phyloP scores from a whole-genome alignment of 2,329 filamentous ascomycete species.

The Aspergillus latus region DNA sequence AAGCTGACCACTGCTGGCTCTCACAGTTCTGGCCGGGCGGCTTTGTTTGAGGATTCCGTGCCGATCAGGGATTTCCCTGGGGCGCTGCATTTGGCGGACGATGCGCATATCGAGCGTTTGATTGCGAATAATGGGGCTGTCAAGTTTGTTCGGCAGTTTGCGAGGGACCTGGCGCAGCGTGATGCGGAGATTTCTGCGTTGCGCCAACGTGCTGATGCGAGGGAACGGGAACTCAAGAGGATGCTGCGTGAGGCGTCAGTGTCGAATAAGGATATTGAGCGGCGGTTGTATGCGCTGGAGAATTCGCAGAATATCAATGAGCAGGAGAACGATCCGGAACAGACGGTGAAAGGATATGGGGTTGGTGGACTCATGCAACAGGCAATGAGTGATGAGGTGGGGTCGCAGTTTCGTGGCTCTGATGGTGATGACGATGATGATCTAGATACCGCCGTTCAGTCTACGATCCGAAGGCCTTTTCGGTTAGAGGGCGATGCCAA shows the following conservation, averaged over 20 bases:
- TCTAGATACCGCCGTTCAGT: constrained; percentile 27
- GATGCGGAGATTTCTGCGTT: constrained; percentile 76
- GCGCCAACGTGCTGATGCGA: constrained; percentile 72
- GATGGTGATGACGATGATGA: not conserved
- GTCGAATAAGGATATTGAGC: constrained; percentile 83
- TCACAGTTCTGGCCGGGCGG: constrained; percentile 53
- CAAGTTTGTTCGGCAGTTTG: constrained; percentile 74
- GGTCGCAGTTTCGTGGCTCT: constrained; percentile 24
- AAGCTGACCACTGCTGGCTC: constrained; percentile 54
- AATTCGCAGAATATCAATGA: constrained; percentile 30
- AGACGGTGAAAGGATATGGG: constrained; percentile 36
- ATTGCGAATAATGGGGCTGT: constrained; percentile 71
- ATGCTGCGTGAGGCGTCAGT: constrained; percentile 83
- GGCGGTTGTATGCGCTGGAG: constrained; percentile 58
- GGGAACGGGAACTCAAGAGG: constrained; percentile 75
- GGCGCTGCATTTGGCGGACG: constrained; percentile 73
- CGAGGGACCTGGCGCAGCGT: constrained; percentile 77
- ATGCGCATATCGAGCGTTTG: constrained; percentile 73
- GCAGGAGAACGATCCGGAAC: constrained; percentile 35
- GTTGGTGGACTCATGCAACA: constrained; percentile 53
- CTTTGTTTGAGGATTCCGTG: constrained; percentile 79
- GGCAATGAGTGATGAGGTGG: constrained; percentile 50
- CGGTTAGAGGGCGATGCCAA: constrained; percentile 33
- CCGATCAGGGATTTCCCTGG: constrained; percentile 70
- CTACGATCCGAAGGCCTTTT: constrained; percentile 38